A percentile compares a stretch with the other conserved stretches of the same genome.
Conservation (phyloP, 805 yeast genomes). For the Myxozyma nipponensis region DNA sequence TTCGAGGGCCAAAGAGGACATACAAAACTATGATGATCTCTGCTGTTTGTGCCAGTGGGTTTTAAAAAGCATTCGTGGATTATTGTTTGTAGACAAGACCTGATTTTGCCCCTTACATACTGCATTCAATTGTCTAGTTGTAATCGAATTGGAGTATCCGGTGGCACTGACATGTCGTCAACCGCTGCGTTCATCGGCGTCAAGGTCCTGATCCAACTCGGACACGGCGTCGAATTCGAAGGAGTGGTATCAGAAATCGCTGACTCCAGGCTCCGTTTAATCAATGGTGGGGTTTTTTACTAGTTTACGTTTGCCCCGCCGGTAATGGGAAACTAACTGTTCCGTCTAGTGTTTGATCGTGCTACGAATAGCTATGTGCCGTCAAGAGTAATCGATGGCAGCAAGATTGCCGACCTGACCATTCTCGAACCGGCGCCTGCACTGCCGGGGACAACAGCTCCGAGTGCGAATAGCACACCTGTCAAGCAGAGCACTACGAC, state of each 20-base stretch:
- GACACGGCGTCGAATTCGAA: slow-evolving; percentile 30
- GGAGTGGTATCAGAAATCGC: slow-evolving; percentile 45
- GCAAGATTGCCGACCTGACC: slow-evolving; percentile 20
- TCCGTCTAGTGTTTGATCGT: slow-evolving; percentile 15
- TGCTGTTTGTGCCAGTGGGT: not conserved
- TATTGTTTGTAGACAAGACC: too few relatives aligned
- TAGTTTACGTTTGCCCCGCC: not conserved
- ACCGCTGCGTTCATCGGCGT: slow-evolving; percentile 13
- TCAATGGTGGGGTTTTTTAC: slow-evolving; percentile 35
- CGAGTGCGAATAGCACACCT: slow-evolving; percentile 18
- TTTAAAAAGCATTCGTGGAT: not conserved
- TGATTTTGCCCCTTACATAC: too few relatives aligned
- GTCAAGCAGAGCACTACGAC: not conserved
- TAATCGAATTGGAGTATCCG: not conserved
- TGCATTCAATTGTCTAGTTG: not conserved
- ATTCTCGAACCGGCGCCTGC: slow-evolving; percentile 36
- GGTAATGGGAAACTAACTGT: too few relatives aligned
- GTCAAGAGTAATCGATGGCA: slow-evolving; percentile 19
- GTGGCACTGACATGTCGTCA: not conserved
- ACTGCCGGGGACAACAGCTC: slow-evolving; percentile 35
- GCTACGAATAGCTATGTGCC: slow-evolving; percentile 11
- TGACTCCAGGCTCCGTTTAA: slow-evolving; percentile 40
- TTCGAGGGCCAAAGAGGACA: too few relatives aligned
- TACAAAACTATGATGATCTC: too few relatives aligned
- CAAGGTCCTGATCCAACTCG: slow-evolving; percentile 20